These are phyloP conservation scores for Carex cristatella DNA, from an alignment of 176 grass and related monocot species.

Conservation along the genomic window DNA sequence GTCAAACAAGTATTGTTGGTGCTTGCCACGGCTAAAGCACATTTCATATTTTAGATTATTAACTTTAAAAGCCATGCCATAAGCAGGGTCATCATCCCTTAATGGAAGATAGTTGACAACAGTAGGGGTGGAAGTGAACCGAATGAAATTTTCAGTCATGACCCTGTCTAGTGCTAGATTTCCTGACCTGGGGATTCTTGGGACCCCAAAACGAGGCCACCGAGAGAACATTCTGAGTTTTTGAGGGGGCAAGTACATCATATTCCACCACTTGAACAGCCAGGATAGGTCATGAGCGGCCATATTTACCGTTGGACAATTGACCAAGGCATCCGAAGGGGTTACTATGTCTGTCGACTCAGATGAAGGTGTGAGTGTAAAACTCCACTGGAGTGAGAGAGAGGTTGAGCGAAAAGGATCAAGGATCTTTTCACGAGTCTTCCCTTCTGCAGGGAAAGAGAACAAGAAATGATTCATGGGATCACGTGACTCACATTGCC, in stretches of 20 bases:
- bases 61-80: constrained; percentile 61
- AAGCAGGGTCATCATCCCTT: constrained; percentile 77
- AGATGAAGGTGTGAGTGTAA: constrained; percentile 68
- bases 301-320: constrained; percentile 60
- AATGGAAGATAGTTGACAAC: constrained; percentile 59
- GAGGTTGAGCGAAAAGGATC: constrained; percentile 95
- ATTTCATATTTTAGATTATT: constrained; percentile 77
- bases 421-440: constrained; percentile 64
- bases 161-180: constrained; percentile 94
- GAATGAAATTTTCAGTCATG: constrained; percentile 96
- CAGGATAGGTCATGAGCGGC: constrained; percentile 80
- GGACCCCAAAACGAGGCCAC: constrained; percentile 93
- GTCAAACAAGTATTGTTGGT: constrained; percentile 76
- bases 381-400: constrained; percentile 88
- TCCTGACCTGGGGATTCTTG: constrained; percentile 79
- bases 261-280: constrained; percentile 72
- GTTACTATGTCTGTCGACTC: constrained; percentile 3
- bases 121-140: constrained; percentile 51
- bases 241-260: constrained; percentile 87
- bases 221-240: constrained; percentile 94
- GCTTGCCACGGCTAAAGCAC: constrained; percentile 82
- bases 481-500: constrained; percentile 87
- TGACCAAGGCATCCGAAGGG: constrained; percentile 20
- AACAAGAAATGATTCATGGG: constrained; percentile 87
- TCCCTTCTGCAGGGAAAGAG: constrained; percentile 75